Conservation (phyloP, 1,139 yeast genomes). For the Schwanniomyces etchellsii region DNA sequence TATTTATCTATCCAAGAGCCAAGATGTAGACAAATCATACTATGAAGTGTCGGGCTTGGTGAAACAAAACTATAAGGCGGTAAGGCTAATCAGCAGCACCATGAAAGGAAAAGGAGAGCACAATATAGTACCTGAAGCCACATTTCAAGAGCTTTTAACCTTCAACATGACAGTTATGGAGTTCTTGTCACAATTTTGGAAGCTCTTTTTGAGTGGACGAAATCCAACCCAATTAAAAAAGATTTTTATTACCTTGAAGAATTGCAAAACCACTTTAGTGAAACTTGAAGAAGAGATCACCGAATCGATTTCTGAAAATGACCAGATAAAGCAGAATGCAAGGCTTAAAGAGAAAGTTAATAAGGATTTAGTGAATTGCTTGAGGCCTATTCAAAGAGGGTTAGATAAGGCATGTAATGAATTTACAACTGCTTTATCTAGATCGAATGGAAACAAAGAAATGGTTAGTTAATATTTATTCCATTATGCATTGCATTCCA, state of each 20-base stretch:
- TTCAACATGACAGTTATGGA: conserved; percentile 38
- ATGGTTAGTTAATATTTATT: conserved; percentile 1
- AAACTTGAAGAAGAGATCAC: conserved; percentile 17
- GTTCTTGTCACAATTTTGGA: conserved; percentile 43
- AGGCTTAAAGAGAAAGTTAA: conserved; percentile 28
- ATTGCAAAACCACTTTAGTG: conserved; percentile 21
- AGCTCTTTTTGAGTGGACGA: conserved; percentile 29
- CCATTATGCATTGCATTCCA: no score
- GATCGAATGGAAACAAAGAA: conserved; percentile 2
- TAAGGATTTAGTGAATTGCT: conserved; percentile 27
- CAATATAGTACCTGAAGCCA: conserved; percentile 20
- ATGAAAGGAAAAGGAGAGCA: conserved; percentile 9
- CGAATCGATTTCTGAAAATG: conserved; percentile 5
- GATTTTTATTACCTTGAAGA: conserved; percentile 29
- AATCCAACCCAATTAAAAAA: conserved; percentile 37
- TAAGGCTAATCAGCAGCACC: conserved; percentile 10
- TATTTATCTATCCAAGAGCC: conserved; percentile 26
- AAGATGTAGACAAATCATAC: conserved; percentile 44
- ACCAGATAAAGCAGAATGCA: conserved; percentile 17
- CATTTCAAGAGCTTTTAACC: conserved; percentile 31
- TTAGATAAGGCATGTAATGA: conserved; percentile 28
- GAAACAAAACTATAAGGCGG: conserved; percentile 45
- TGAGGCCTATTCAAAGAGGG: conserved; percentile 23
- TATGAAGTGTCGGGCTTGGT: conserved; percentile 46
- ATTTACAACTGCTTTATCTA: conserved; percentile 24